These are phyloP conservation scores for Mallotus repandus DNA, from an alignment of 441 rosid species.

Conservation along the genomic window DNA sequence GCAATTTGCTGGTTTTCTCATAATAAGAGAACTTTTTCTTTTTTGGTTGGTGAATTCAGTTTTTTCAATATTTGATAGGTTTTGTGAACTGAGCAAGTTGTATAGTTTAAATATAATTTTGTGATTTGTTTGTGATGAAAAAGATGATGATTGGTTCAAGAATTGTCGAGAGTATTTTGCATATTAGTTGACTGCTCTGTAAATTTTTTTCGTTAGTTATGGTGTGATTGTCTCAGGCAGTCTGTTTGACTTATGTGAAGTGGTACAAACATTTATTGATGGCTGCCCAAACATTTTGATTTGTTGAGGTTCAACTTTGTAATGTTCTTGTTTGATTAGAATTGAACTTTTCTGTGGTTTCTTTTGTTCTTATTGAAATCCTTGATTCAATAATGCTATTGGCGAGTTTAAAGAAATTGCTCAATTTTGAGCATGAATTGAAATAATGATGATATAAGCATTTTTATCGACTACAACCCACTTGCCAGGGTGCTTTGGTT, in stretches of 20 bases:
- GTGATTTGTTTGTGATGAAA: background rate
- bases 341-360: background rate
- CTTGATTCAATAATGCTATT: background rate
- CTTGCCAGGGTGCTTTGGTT: conserved; percentile 17
- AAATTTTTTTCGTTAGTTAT: background rate
- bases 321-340: background rate
- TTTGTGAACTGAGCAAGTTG: background rate
- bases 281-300: background rate
- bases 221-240: background rate
- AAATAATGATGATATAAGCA: conserved; percentile 28
- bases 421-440: conserved; percentile 48
- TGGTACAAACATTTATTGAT: background rate
- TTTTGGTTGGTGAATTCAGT: background rate
- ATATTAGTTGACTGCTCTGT: background rate
- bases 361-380: background rate
- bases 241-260: background rate
- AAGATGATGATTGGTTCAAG: background rate
- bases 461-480: conserved; percentile 30
- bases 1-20: background rate
- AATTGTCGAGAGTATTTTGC: background rate
- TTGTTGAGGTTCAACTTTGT: background rate
- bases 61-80: background rate
- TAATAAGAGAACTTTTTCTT: background rate
- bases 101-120: background rate
- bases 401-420: conserved; percentile 31